A percentile compares a stretch with the other conserved stretches of the same genome.
phyloP scores from a whole-genome alignment of 2,329 filamentous ascomycete genomes.

The Thelonectria discophora region DNA sequence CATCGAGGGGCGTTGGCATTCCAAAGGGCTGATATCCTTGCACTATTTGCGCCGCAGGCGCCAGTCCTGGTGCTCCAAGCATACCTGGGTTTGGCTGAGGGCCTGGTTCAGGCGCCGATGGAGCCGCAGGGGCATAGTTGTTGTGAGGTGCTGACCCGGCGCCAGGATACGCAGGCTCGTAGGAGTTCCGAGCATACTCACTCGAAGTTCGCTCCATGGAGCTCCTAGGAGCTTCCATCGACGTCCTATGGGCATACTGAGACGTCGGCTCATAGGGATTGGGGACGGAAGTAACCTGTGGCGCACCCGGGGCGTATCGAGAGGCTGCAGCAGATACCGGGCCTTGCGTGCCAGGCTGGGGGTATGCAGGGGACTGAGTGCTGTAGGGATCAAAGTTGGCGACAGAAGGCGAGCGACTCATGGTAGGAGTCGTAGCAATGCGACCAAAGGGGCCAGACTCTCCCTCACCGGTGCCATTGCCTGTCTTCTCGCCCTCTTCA shows the following conservation, averaged over 20 bases:
- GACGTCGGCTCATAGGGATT: slow-evolving; percentile 53
- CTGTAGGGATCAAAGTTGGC: slow-evolving; percentile 80
- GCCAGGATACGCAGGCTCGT: slow-evolving; percentile 47
- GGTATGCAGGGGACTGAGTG: slow-evolving; percentile 51
- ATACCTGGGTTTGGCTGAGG: slow-evolving; percentile 16
- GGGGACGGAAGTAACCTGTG: slow-evolving; percentile 27
- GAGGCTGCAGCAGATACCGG: slow-evolving; percentile 50
- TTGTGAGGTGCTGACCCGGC: slow-evolving; percentile 25
- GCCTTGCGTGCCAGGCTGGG: slow-evolving; percentile 44
- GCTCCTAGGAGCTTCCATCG: slow-evolving; percentile 33
- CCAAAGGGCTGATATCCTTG: slow-evolving; percentile 44
- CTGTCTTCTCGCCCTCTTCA: slow-evolving; percentile 85
- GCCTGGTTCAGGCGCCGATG: slow-evolving; percentile 23
- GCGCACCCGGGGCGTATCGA: slow-evolving; percentile 47
- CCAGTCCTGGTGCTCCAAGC: slow-evolving; percentile 29
- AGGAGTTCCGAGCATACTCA: slow-evolving; percentile 46
- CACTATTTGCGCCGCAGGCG: slow-evolving; percentile 40
- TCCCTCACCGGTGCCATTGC: slow-evolving; percentile 67
- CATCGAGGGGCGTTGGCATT: slow-evolving; percentile 38
- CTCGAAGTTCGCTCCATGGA: slow-evolving; percentile 43
- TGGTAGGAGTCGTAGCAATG: slow-evolving; percentile 76
- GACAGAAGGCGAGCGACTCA: slow-evolving; percentile 77
- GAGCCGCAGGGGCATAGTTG: slow-evolving; percentile 32
- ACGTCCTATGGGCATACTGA: slow-evolving; percentile 56
- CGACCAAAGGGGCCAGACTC: slow-evolving; percentile 84